Percentiles rank a stretch among this genome's conserved stretches.
These are phyloP conservation scores for Amphibolis antarctica DNA, from an alignment of 106 monocot genomes.

Conservation along the genomic window DNA sequence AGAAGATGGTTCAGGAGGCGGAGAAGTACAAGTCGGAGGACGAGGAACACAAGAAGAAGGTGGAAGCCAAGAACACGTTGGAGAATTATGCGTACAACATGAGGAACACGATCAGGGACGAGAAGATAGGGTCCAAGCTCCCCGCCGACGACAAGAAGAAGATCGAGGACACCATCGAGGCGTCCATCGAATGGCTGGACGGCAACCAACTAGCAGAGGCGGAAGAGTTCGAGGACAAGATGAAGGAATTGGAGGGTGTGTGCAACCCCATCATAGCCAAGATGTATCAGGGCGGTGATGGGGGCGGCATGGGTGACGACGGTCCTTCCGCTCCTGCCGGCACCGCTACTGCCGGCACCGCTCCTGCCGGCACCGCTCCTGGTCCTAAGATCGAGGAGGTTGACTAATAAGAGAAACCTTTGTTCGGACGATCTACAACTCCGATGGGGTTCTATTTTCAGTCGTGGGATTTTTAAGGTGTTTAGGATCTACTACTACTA, in stretches of 20 bases:
- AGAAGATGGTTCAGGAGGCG: conserved; percentile 15
- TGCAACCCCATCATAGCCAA: not conserved
- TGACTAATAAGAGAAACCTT: too few relatives aligned
- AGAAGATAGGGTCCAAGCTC: not conserved
- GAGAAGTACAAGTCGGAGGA: conserved; percentile 21
- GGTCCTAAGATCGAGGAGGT: too few relatives aligned
- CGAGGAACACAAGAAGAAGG: conserved; percentile 42
- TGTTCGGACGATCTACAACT: too few relatives aligned
- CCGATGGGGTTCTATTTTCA: too few relatives aligned
- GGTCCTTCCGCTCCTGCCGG: too few relatives aligned
- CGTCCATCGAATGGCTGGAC: conserved; percentile 15
- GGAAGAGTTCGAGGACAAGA: too few relatives aligned
- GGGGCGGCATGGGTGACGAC: too few relatives aligned
- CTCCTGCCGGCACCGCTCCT: too few relatives aligned
- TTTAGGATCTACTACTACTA: too few relatives aligned
- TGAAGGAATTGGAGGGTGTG: not conserved
- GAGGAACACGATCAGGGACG: conserved; percentile 13
- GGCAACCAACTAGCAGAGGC: not conserved
- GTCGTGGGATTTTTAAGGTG: too few relatives aligned
- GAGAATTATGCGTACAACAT: conserved; percentile 80
- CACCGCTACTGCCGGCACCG: too few relatives aligned
- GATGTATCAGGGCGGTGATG: not conserved
- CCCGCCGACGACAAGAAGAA: conserved; percentile 5
- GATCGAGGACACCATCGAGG: conserved; percentile 45
- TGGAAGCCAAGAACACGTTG: conserved; percentile 44